phyloP scores from a whole-genome alignment of 805 yeast genomes.

The Ogataea allantospora region DNA sequence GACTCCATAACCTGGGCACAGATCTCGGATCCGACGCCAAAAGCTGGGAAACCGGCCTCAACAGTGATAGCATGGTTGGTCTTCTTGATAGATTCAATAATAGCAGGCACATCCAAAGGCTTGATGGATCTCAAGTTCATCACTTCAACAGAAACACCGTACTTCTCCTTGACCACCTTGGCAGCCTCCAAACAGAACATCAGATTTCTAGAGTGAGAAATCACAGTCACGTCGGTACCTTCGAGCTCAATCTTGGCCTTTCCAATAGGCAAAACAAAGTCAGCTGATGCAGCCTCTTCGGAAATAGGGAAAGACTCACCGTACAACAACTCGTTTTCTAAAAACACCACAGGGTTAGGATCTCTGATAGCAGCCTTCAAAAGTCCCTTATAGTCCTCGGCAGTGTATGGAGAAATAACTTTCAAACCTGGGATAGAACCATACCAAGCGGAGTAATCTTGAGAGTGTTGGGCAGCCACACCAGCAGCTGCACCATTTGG shows the following conservation, averaged over 20 bases:
- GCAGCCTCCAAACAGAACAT: slow-evolving; percentile 88
- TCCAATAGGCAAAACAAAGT: slow-evolving; percentile 90
- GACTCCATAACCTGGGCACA: slow-evolving; percentile 98
- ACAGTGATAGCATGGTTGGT: slow-evolving; percentile 95
- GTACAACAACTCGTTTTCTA: slow-evolving; percentile 94
- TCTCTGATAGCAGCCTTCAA: slow-evolving; percentile 96
- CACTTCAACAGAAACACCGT: slow-evolving; percentile 90
- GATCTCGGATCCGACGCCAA: slow-evolving; percentile 98
- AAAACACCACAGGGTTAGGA: slow-evolving; percentile 95
- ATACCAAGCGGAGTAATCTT: slow-evolving; percentile 97
- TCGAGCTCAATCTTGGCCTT: slow-evolving; percentile 92
- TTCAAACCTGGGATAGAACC: slow-evolving; percentile 97
- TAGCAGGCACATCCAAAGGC: slow-evolving; percentile 89
- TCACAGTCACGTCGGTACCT: slow-evolving; percentile 88
- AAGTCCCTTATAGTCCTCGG: slow-evolving; percentile 95
- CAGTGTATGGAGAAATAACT: slow-evolving; percentile 91
- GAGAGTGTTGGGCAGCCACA: slow-evolving; percentile 99
- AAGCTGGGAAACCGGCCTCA: slow-evolving; percentile 97
- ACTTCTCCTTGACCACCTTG: slow-evolving; percentile 73
- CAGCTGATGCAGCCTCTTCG: slow-evolving; percentile 86
- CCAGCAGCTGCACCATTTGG: slow-evolving; percentile 99
- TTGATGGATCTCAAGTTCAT: slow-evolving; percentile 94
- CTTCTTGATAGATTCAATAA: slow-evolving; percentile 87
- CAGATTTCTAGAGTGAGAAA: slow-evolving; percentile 91
- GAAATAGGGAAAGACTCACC: slow-evolving; percentile 88